Evolutionary conservation across 1,284 basidiomycete species (phyloP).

Genomic region (Sanguinoderma infundibulare): DNA sequence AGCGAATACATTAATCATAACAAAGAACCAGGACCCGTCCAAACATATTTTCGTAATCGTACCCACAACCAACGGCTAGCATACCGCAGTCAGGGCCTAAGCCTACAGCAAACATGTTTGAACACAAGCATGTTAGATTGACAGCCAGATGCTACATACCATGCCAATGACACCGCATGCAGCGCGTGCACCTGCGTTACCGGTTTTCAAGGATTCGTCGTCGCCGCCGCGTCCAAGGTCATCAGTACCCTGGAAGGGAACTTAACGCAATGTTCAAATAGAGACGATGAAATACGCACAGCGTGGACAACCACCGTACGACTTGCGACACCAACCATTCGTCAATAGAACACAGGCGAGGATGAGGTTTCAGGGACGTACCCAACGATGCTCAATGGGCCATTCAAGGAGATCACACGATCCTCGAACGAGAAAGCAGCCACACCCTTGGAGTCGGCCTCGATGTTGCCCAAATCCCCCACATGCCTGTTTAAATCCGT

Average conservation of each 20-base stretch:
- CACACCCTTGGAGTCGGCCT: conserved; percentile 61
- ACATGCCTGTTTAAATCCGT: conserved; percentile 64
- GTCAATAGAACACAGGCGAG: not conserved
- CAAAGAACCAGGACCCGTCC: not conserved
- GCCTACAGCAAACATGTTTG: not conserved
- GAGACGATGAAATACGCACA: not conserved
- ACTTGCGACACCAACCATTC: conserved; percentile 32
- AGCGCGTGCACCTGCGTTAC: conserved; percentile 72
- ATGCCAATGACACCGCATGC: conserved; percentile 80
- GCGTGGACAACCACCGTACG: conserved; percentile 34
- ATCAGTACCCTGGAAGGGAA: conserved; percentile 60
- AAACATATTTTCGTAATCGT: not conserved
- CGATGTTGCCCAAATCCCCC: conserved; percentile 81
- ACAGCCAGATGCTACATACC: conserved; percentile 39
- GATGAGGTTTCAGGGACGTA: conserved; percentile 36
- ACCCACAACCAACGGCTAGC: not conserved
- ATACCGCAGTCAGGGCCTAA: not conserved
- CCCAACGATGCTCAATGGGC: conserved; percentile 73
- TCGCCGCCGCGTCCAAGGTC: conserved; percentile 75
- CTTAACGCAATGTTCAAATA: not conserved
- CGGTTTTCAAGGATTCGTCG: conserved; percentile 72
- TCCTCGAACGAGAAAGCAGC: conserved; percentile 67
- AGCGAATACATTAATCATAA: not conserved
- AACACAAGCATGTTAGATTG: not conserved
- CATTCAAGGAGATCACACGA: conserved; percentile 67